Evolutionary conservation across 331 rosid species (phyloP).

Genomic region (Acacia concinna): DNA sequence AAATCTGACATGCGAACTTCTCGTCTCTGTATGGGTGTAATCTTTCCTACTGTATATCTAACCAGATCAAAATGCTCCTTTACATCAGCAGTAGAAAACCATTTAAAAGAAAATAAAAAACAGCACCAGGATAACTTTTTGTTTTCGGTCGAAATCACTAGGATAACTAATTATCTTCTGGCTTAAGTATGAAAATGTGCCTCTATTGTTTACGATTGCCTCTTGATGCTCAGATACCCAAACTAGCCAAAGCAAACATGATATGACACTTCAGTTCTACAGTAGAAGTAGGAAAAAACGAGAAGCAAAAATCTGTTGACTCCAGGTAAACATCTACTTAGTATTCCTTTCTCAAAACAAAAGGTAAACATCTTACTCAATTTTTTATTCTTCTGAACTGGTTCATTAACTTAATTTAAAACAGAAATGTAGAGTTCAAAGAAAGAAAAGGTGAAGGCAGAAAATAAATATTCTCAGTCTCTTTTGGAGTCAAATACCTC

Average conservation of each 20-base stretch:
- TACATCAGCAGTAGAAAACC: constrained; percentile 27
- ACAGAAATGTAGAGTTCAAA: constrained; percentile 15
- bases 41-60: constrained; percentile 99
- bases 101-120: constrained; percentile 16
- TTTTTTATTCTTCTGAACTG: neutral
- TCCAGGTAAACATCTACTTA: constrained; percentile 25
- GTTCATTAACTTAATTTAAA: constrained; percentile 10
- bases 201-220: constrained; percentile 18
- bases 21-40: constrained; percentile 94
- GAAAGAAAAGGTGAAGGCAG: neutral
- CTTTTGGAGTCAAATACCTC: constrained; percentile 4
- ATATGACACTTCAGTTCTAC: neutral
- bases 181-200: neutral
- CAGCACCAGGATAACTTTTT: constrained; percentile 8
- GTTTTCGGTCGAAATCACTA: too few species aligned
- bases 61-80: constrained; percentile 41
- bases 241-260: constrained; percentile 4
- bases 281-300: constrained; percentile 29
- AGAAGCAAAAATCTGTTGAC: constrained; percentile 27
- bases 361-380: constrained; percentile 24
- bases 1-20: constrained; percentile 92
- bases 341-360: too few species aligned
- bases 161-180: constrained; percentile 3
- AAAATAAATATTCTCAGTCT: constrained; percentile 14
- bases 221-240: neutral